These are phyloP conservation scores for Ogataea pignaliae DNA, from an alignment of 805 yeast genomes.

Conservation along the genomic window DNA sequence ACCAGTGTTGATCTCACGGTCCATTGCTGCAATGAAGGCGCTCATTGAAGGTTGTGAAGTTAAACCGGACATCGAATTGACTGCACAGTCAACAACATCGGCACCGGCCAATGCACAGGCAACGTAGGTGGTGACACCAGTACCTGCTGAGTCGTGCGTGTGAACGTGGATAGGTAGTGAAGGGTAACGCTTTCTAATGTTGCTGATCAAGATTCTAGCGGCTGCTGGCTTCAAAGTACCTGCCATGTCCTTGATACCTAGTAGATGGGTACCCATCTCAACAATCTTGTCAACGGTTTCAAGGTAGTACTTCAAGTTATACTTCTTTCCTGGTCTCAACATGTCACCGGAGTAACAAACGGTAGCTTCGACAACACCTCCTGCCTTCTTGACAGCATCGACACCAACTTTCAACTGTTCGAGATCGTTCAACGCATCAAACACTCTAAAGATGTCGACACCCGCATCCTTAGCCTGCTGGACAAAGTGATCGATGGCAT, in stretches of 20 bases:
- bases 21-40: slow-evolving; percentile 88
- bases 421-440: slow-evolving; percentile 94
- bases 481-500: slow-evolving; percentile 97
- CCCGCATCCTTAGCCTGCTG: slow-evolving; percentile 92
- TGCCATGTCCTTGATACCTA: slow-evolving; percentile 99
- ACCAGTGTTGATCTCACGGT: slow-evolving; percentile 77
- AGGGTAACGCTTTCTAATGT: slow-evolving; percentile 83
- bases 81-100: slow-evolving; percentile 95
- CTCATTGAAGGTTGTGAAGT: slow-evolving; percentile 97
- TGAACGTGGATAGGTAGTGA: slow-evolving; percentile 96
- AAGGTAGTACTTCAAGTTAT: slow-evolving; percentile 87
- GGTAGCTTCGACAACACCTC: slow-evolving; percentile 98
- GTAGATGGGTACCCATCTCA: slow-evolving; percentile 89
- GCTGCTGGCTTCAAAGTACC: slow-evolving; percentile 97
- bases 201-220: slow-evolving; percentile 73
- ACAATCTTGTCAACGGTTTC: slow-evolving; percentile 79
- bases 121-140: slow-evolving; percentile 96
- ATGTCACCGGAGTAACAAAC: slow-evolving; percentile 98
- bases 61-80: slow-evolving; percentile 96
- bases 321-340: slow-evolving; percentile 93
- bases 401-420: slow-evolving; percentile 97
- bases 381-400: slow-evolving; percentile 95
- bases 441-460: slow-evolving; percentile 96
- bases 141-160: slow-evolving; percentile 99
- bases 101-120: slow-evolving; percentile 96